These are phyloP conservation scores for Dictyostelium firmibasis DNA, from an alignment of 78 protist species.

Conservation along the genomic window DNA sequence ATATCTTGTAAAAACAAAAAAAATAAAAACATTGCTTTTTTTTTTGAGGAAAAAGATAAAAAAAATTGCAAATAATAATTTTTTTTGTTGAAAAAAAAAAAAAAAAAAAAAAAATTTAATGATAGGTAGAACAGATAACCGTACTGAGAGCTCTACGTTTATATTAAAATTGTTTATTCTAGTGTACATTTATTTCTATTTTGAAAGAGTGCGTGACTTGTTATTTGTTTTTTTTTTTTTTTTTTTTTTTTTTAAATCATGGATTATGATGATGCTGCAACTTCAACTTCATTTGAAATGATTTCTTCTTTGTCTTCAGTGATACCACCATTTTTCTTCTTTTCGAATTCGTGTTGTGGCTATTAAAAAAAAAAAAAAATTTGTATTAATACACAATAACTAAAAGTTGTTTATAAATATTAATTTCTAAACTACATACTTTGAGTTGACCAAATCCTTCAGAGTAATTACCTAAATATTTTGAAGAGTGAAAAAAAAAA, in stretches of 20 bases:
- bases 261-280: background rate
- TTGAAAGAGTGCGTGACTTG: background rate
- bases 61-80: too few relatives aligned
- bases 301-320: background rate
- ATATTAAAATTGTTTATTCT: background rate
- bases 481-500: too few relatives aligned
- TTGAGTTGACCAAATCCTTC: constrained; percentile 80
- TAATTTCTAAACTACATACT: background rate
- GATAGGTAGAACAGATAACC: background rate
- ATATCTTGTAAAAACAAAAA: too few relatives aligned
- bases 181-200: constrained; percentile 3
- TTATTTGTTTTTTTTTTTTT: background rate
- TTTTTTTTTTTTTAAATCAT: background rate
- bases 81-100: too few relatives aligned
- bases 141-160: background rate
- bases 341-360: background rate
- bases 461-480: constrained; percentile 27
- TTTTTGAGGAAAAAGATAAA: too few relatives aligned
- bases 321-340: background rate
- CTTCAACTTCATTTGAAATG: background rate
- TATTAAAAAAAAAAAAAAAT: background rate
- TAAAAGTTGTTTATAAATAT: too few relatives aligned
- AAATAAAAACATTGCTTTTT: too few relatives aligned
- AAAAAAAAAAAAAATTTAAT: too few relatives aligned
- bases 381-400: too few relatives aligned